phyloP scores from a whole-genome alignment of 2,329 filamentous ascomycete genomes.

The Ustilaginoidea virens region DNA sequence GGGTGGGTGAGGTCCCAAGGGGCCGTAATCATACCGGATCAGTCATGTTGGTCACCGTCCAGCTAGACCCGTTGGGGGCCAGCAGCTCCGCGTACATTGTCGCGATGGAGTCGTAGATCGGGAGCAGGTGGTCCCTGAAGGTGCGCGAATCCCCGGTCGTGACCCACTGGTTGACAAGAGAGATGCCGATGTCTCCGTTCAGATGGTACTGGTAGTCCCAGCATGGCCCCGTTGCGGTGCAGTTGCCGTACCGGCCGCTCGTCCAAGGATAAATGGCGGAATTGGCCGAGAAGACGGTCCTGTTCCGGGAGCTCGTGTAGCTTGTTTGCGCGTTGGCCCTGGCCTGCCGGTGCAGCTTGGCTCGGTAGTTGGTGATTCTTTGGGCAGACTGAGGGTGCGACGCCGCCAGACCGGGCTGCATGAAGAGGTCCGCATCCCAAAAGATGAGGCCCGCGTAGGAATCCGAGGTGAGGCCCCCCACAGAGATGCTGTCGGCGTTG shows the following conservation, averaged over 20 bases:
- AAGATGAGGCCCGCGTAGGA: conserved; percentile 15
- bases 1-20: too few relatives aligned
- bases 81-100: conserved; percentile 45
- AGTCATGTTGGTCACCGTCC: conserved; percentile 31
- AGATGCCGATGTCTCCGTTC: conserved; percentile 51
- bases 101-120: conserved; percentile 48
- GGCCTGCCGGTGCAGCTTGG: conserved; percentile 29
- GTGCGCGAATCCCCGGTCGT: conserved; percentile 9
- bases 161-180: conserved; percentile 11
- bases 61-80: conserved; percentile 39
- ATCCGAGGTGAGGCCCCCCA: conserved; percentile 13
- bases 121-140: conserved; percentile 27
- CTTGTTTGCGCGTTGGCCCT: conserved; percentile 12
- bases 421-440: conserved; percentile 16
- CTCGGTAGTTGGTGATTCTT: conserved; percentile 13
- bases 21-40: conserved; percentile 38
- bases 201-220: conserved; percentile 59
- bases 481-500: conserved; percentile 11
- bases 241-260: conserved; percentile 50
- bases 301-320: conserved; percentile 8
- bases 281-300: conserved; percentile 41
- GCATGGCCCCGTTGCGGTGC: conserved; percentile 42
- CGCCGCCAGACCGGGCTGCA: conserved; percentile 12
- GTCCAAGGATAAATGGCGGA: conserved; percentile 51
- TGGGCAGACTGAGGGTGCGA: conserved; percentile 12